Evolutionary conservation across 2,329 filamentous ascomycete species (phyloP).

Genomic region (Daldinia eschscholtzii): DNA sequence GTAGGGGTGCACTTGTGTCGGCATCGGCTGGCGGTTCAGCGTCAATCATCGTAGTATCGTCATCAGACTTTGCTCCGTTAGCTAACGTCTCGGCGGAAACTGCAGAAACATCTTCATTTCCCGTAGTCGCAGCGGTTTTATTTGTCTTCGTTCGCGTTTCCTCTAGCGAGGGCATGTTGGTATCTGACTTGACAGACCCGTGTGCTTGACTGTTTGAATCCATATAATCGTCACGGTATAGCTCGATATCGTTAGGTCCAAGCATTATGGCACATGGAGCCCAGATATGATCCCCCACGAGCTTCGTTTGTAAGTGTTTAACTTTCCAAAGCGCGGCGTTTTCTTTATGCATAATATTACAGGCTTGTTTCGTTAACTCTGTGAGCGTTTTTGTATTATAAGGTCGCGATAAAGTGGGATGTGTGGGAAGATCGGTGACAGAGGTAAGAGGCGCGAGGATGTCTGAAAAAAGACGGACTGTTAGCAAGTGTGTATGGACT

Average conservation of each 20-base stretch:
- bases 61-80: constrained; percentile 31
- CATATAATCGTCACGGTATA: constrained; percentile 65
- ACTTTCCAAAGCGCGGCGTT: constrained; percentile 79
- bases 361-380: constrained; percentile 76
- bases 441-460: constrained; percentile 81
- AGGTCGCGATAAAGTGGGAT: constrained; percentile 79
- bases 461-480: constrained; percentile 61
- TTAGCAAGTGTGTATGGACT: constrained; percentile 36
- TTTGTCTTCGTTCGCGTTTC: constrained; percentile 38
- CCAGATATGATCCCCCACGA: constrained; percentile 81
- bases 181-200: constrained; percentile 45
- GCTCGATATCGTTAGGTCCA: constrained; percentile 66
- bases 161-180: constrained; percentile 42
- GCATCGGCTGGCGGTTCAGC: constrained; percentile 35
- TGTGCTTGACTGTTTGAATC: constrained; percentile 40
- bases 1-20: constrained; percentile 41
- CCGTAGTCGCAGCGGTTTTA: constrained; percentile 39
- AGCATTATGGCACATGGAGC: constrained; percentile 71
- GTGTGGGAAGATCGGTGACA: constrained; percentile 78
- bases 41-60: constrained; percentile 51
- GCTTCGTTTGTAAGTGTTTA: constrained; percentile 77
- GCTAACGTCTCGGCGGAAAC: constrained; percentile 22
- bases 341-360: constrained; percentile 80
- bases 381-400: constrained; percentile 81
- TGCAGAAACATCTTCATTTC: constrained; percentile 44